Evolutionary conservation across 495 filamentous ascomycete species (phyloP), one percentile per base, ranked within the genome.

Genomic region (Penicillium coprophilum): DNA sequence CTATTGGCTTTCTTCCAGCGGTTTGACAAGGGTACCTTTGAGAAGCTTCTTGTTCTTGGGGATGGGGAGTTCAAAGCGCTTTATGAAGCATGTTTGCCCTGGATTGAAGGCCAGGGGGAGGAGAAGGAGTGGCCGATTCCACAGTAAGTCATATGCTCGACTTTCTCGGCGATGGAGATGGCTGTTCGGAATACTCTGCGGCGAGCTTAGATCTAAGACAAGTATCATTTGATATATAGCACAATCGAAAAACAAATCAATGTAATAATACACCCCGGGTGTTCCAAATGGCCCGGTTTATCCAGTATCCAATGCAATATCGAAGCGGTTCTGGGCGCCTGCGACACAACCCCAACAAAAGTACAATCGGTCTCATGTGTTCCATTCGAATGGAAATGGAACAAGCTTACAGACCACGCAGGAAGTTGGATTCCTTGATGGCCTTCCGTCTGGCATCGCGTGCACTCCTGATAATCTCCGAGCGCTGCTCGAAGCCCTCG

Each of bases 351-450:
- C 47, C 41, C 44, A 27, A 41, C 12, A 20, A 45, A 58, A 62
- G 55, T 49, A 40, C 50, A 34, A 57, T 58, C 46, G 45, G 47
- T 48, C 53, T 39, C 44, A 46, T 47, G 43, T 20, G 17, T 56
- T 50, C 43, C 57, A 51, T 19, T 53, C 34, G 30, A 58, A 55
- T 43, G 31, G 38, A 54, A 50, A 56, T 27, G 27, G n/a, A 59
- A 52, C 48, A 31, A 57, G 50, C 71, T 71, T 81, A 85, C 82
- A 95, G 88, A 17, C 85, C 81, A 78, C 86, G 88, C 77, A 98
- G 82, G 82, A 94, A 98, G 77, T 98, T 98, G 53, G 64, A 79
- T 77, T 97, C 94, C 79, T 93, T 94, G 63, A 98, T 97, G 62
- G 77, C 80, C 58, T 80, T 85, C 65, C 88, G 84, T 66, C 91